Evolutionary conservation across 352 stramenopile species (phyloP).

Genomic region (Phytophthora podocarpi): DNA sequence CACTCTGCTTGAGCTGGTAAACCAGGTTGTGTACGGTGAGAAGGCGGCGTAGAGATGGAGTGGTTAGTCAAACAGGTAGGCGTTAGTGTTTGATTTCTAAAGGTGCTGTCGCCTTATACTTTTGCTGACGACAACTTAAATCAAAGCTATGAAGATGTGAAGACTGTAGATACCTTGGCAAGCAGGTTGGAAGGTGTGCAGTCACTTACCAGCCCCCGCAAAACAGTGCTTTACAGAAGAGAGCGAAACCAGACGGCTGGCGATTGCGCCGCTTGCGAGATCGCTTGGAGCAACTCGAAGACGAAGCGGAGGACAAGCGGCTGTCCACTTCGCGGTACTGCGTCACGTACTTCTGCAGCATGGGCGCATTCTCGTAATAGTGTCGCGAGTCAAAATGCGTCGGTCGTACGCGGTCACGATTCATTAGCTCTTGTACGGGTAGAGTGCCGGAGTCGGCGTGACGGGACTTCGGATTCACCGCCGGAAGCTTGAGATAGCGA

Average conservation of each 20-base stretch:
- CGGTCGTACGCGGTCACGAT: slow-evolving; percentile 65
- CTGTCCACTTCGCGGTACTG: slow-evolving; percentile 60
- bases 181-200: slow-evolving; percentile 2
- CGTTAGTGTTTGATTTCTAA: slow-evolving; percentile 8
- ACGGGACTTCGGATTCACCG: slow-evolving; percentile 80
- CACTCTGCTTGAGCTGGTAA: slow-evolving; percentile 57
- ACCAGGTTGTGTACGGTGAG: slow-evolving; percentile 41
- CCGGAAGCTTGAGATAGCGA: slow-evolving; percentile 82
- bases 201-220: slow-evolving; percentile 21
- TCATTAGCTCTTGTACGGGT: slow-evolving; percentile 84
- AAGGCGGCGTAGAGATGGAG: slow-evolving; percentile 23
- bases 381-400: slow-evolving; percentile 85
- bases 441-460: slow-evolving; percentile 77
- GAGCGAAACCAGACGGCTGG: slow-evolving; percentile 10
- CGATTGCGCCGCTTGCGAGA: slow-evolving; percentile 17
- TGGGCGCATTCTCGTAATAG: slow-evolving; percentile 86
- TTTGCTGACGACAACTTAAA: slow-evolving; percentile 28
- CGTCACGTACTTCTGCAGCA: slow-evolving; percentile 87
- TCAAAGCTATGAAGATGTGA: slow-evolving; percentile 21
- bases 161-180: slow-evolving; percentile 19
- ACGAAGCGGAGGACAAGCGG: slow-evolving; percentile 37
- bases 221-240: slow-evolving; percentile 34
- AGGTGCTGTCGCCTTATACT: slow-evolving; percentile 22
- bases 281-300: slow-evolving; percentile 27
- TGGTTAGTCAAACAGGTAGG: slow-evolving; percentile 1